phyloP scores from a whole-genome alignment of 768 basidiomycete species.

The Tylopilus intermedius region DNA sequence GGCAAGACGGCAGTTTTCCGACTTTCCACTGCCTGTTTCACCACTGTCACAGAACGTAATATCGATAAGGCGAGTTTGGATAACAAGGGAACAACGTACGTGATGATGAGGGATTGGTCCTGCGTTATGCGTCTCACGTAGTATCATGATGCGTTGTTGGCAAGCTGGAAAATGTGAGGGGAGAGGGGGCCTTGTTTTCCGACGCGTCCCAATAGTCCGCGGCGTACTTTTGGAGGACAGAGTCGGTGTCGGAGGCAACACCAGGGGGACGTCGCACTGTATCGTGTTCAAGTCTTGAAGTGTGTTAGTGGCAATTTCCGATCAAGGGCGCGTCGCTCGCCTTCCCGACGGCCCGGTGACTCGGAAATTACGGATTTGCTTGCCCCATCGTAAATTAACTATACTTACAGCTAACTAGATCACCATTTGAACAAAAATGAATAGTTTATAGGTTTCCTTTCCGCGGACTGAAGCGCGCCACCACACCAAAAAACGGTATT shows the following conservation, averaged over 20 bases:
- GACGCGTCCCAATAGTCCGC: slow-evolving; percentile 77
- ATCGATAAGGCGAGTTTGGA: not conserved
- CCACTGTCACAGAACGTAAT: slow-evolving; percentile 48
- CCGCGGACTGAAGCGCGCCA: too few relatives aligned
- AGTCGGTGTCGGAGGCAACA: slow-evolving; percentile 76
- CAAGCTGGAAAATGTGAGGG: slow-evolving; percentile 93
- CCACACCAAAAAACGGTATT: too few relatives aligned
- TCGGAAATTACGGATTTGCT: too few relatives aligned
- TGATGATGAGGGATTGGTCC: slow-evolving; percentile 87
- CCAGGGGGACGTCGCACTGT: too few relatives aligned
- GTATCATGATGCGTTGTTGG: slow-evolving; percentile 81
- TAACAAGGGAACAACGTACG: slow-evolving; percentile 43
- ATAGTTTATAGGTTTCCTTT: too few relatives aligned
- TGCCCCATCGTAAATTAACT: too few relatives aligned
- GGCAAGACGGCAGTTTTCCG: slow-evolving; percentile 82
- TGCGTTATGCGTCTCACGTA: slow-evolving; percentile 92
- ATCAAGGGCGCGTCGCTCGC: too few relatives aligned
- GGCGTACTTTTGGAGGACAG: slow-evolving; percentile 79
- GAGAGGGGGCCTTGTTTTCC: slow-evolving; percentile 52
- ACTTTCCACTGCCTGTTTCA: slow-evolving; percentile 91
- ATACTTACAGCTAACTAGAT: too few relatives aligned
- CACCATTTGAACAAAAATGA: too few relatives aligned
- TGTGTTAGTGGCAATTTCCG: too few relatives aligned
- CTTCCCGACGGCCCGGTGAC: too few relatives aligned
- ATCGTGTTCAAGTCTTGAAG: too few relatives aligned